Percentiles rank a stretch among this genome's conserved stretches.
These are phyloP conservation scores for Colletotrichum godetiae DNA, from an alignment of 2,329 filamentous ascomycete genomes.

Conservation along the genomic window DNA sequence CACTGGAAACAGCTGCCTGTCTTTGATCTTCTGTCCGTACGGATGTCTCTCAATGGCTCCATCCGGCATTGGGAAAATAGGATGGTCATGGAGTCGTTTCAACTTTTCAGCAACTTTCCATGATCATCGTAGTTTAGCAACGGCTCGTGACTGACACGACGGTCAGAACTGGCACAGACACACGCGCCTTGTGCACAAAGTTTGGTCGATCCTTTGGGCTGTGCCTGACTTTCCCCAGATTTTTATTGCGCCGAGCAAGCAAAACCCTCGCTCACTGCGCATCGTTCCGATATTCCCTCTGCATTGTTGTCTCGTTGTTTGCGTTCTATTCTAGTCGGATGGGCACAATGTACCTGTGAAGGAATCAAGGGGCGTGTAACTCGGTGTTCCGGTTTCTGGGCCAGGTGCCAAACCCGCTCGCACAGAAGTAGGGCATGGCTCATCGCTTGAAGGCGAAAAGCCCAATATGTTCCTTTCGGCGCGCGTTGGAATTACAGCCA, in stretches of 20 bases:
- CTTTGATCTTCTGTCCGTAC: background rate
- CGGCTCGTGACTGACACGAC: background rate
- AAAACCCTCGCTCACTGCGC: background rate
- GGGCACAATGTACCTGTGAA: background rate
- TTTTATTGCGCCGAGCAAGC: constrained; percentile 18
- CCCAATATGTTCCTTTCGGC: background rate
- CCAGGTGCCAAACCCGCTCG: background rate
- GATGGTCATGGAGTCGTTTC: constrained; percentile 6
- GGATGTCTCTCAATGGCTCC: background rate
- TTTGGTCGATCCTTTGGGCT: constrained; percentile 5
- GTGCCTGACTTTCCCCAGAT: constrained; percentile 18
- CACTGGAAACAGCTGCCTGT: constrained; percentile 4
- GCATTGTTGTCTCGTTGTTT: background rate
- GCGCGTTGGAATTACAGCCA: background rate
- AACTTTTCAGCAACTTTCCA: background rate
- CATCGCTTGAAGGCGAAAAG: background rate
- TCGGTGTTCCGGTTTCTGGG: background rate
- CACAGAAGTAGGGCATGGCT: background rate
- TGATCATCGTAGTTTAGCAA: background rate
- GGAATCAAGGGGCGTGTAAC: background rate
- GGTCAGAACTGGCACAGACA: background rate
- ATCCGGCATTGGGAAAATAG: background rate
- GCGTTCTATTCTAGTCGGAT: background rate
- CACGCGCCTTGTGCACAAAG: background rate
- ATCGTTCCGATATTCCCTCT: background rate